Evolutionary conservation across 495 filamentous ascomycete genomes (phyloP).

Genomic region (Penicillium cosmopolitanum): DNA sequence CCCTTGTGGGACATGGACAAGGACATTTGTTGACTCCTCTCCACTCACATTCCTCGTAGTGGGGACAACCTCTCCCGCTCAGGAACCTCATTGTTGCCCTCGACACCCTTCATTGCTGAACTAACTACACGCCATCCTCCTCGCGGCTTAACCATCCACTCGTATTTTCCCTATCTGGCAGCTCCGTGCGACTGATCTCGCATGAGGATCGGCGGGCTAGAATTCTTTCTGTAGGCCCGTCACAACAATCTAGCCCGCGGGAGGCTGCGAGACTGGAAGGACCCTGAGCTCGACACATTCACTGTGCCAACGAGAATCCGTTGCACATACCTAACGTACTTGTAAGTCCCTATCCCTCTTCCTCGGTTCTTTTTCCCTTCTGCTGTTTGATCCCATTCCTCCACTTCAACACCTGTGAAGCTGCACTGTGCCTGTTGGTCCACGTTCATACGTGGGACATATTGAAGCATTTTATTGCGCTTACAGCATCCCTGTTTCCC

Average conservation of each 20-base stretch:
- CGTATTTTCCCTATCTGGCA: neutral
- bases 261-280: neutral
- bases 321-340: constrained; percentile 20
- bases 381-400: constrained; percentile 9
- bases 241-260: constrained; percentile 24
- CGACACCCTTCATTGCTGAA: constrained; percentile 30
- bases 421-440: constrained; percentile 14
- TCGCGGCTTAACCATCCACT: neutral
- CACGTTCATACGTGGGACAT: constrained; percentile 12
- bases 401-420: constrained; percentile 8
- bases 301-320: neutral
- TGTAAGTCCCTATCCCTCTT: constrained; percentile 23
- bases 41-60: constrained; percentile 22
- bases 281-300: neutral
- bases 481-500: constrained; percentile 7
- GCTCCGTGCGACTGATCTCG: constrained; percentile 1
- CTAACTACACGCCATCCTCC: constrained; percentile 6
- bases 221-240: constrained; percentile 23
- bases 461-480: constrained; percentile 13
- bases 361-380: neutral
- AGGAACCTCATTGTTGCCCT: constrained; percentile 11
- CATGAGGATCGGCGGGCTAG: constrained; percentile 22
- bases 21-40: constrained; percentile 6
- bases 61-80: constrained; percentile 16
- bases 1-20: neutral